A percentile compares a stretch with the other conserved stretches of the same genome.
Evolutionary conservation across 2,329 filamentous ascomycete genomes (phyloP).

Genomic region (Myriangium duriaei): DNA sequence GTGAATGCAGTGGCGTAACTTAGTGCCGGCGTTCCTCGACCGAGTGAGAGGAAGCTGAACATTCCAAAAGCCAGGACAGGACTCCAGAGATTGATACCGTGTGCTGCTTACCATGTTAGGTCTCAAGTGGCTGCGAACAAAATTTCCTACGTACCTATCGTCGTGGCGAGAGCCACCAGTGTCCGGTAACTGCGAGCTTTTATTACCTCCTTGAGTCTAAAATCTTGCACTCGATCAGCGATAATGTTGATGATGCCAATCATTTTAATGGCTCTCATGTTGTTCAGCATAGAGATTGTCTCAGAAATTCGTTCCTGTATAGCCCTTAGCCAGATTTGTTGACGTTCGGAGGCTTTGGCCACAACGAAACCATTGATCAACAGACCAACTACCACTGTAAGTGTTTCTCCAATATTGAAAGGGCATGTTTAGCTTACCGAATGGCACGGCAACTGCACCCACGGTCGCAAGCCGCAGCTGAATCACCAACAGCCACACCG

Average conservation of each 20-base stretch:
- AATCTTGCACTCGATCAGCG: background rate
- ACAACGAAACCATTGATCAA: background rate
- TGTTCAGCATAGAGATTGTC: conserved; percentile 13
- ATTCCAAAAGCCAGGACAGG: no score
- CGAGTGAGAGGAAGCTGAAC: no score
- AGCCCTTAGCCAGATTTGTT: conserved; percentile 17
- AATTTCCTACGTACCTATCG: conserved; percentile 3
- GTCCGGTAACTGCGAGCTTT: conserved; percentile 2
- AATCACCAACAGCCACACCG: conserved; percentile 35
- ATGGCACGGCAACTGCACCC: no score
- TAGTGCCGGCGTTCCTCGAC: no score
- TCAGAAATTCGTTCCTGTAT: conserved; percentile 12
- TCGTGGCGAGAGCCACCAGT: background rate
- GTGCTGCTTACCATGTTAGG: no score
- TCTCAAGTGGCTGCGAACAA: no score
- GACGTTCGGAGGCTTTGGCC: conserved; percentile 12
- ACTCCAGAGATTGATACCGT: no score
- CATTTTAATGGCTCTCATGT: conserved; percentile 12
- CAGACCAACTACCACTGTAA: conserved; percentile 34
- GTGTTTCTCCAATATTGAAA: no score
- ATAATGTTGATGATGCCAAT: conserved; percentile 6
- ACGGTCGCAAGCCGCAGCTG: conserved; percentile 38
- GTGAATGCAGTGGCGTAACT: no score
- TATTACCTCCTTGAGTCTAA: conserved; percentile 4
- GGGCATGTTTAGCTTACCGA: no score